Conservation (phyloP, 1,284 basidiomycete species). For the Rhodotorula sp. region DNA sequence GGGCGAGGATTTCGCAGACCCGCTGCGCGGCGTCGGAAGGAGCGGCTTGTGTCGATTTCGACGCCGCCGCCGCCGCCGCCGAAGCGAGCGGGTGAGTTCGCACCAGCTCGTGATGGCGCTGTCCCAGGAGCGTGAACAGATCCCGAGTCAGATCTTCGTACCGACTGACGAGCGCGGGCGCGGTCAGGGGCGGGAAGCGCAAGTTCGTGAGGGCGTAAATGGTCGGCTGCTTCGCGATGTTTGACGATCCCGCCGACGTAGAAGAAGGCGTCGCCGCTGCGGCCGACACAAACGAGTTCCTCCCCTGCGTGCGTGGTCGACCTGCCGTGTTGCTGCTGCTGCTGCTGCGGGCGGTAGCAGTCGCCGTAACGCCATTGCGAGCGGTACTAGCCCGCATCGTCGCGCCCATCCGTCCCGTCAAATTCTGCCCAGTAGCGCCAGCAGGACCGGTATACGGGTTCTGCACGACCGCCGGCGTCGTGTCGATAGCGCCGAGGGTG, state of each 20-base stretch:
- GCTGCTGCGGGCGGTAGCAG: too few species aligned
- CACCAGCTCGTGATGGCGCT: slow-evolving; percentile 6
- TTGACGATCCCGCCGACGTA: background rate
- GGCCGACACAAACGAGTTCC: too few species aligned
- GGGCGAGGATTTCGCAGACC: background rate
- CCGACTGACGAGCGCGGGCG: background rate
- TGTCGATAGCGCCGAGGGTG: slow-evolving; percentile 13
- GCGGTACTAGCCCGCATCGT: too few species aligned
- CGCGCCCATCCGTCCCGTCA: too few species aligned
- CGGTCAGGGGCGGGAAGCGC: slow-evolving; percentile 13
- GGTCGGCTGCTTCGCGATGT: slow-evolving; percentile 13
- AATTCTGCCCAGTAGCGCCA: background rate
- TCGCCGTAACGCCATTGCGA: too few species aligned
- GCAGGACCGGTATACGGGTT: background rate
- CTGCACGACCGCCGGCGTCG: background rate
- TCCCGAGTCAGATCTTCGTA: slow-evolving; percentile 25
- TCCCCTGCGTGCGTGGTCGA: too few species aligned
- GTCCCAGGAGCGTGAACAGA: slow-evolving; percentile 30
- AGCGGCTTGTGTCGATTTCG: background rate
- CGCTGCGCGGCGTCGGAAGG: background rate
- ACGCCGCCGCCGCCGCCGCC: too few species aligned
- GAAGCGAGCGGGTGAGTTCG: background rate
- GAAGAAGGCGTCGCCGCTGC: too few species aligned
- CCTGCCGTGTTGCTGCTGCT: too few species aligned
- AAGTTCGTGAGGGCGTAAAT: slow-evolving; percentile 34